A percentile compares a stretch with the other conserved stretches of the same genome.
Evolutionary conservation across 345 rosid species (phyloP).

Genomic region (Atalantia buxifolia): DNA sequence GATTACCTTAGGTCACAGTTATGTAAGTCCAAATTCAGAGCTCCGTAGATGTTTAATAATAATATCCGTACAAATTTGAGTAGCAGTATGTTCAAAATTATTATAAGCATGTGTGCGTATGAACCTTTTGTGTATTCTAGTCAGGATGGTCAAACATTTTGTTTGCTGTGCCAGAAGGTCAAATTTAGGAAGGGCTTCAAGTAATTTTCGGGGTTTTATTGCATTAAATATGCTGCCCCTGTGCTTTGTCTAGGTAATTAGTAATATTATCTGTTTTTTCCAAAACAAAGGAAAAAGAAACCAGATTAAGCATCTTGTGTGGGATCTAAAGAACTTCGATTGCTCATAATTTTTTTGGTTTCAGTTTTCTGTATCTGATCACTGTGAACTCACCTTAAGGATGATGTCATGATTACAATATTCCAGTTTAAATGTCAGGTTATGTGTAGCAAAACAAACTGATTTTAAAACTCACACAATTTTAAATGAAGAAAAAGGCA

Average conservation of each 20-base stretch:
- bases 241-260: not conserved
- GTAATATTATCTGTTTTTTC: too few relatives aligned
- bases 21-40: not conserved
- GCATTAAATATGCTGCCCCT: not conserved
- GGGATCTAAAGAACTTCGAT: not conserved
- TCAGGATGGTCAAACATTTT: not conserved
- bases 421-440: too few relatives aligned
- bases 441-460: too few relatives aligned
- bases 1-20: not conserved
- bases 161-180: too few relatives aligned
- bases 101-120: not conserved
- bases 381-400: not conserved
- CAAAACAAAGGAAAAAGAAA: not conserved
- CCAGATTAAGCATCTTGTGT: not conserved
- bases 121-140: not conserved
- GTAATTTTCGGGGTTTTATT: not conserved
- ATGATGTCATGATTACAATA: too few relatives aligned
- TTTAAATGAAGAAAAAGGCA: not conserved
- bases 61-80: not conserved
- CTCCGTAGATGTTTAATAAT: not conserved
- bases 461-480: too few relatives aligned
- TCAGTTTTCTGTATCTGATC: not conserved
- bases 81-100: not conserved
- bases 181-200: not conserved
- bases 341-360: not conserved